phyloP scores from a whole-genome alignment of 225 moss, liverwort and hornwort genomes.

The Climacium dendroides region DNA sequence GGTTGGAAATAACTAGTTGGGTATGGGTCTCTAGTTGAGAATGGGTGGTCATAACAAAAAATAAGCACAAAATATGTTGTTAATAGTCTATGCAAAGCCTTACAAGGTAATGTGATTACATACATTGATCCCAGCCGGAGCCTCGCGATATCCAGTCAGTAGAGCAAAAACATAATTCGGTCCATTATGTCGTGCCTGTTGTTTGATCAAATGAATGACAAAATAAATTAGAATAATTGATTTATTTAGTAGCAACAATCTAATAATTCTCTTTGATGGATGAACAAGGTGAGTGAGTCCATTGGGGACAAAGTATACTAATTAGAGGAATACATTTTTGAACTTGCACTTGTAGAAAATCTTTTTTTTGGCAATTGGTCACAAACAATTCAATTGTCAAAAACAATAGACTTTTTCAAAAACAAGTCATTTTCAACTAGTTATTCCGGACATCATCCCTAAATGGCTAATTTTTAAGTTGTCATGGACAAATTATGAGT shows the following conservation, averaged over 20 bases:
- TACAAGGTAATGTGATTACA: neutral
- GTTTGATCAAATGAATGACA: neutral
- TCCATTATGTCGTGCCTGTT: conserved; percentile 23
- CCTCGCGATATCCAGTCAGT: conserved; percentile 12
- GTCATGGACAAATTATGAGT: neutral
- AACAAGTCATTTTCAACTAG: rapidly evolving
- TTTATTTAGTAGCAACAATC: neutral
- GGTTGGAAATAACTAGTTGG: too few species aligned
- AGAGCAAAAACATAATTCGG: conserved; percentile 30
- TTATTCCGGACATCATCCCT: rapidly evolving
- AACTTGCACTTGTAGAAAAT: neutral
- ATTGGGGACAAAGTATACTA: too few species aligned
- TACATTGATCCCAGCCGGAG: conserved; percentile 5
- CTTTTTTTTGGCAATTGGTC: rapidly evolving
- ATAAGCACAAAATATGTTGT: neutral
- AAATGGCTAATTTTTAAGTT: neutral
- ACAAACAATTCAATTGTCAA: neutral
- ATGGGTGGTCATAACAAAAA: too few species aligned
- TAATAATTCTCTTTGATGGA: neutral
- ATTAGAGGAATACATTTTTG: rapidly evolving
- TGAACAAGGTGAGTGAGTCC: neutral
- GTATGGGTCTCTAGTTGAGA: too few species aligned
- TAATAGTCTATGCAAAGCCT: neutral
- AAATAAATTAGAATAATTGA: neutral
- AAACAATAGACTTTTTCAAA: neutral